These are phyloP conservation scores for Galerina marginata DNA, from an alignment of 768 basidiomycete genomes.

Conservation along the genomic window DNA sequence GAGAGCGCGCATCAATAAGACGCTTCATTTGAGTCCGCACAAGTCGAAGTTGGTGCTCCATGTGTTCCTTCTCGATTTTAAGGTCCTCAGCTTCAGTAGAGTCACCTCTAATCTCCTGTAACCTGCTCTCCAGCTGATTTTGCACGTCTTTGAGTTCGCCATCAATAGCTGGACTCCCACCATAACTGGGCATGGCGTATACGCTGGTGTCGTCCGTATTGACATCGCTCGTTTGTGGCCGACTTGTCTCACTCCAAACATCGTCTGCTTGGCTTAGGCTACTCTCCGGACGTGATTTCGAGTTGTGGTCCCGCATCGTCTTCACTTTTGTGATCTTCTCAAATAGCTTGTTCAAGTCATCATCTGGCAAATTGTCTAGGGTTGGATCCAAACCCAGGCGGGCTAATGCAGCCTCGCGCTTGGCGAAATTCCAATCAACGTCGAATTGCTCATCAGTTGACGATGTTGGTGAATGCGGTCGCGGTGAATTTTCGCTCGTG, in stretches of 20 bases:
- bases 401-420: constrained; percentile 90
- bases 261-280: constrained; percentile 88
- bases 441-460: constrained; percentile 69
- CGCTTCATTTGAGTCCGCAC: constrained; percentile 85
- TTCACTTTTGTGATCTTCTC: constrained; percentile 95
- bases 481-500: constrained; percentile 58
- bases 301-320: constrained; percentile 81
- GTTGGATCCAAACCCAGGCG: constrained; percentile 87
- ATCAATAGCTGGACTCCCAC: constrained; percentile 69
- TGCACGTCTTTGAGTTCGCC: constrained; percentile 74
- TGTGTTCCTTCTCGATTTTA: constrained; percentile 89
- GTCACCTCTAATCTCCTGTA: constrained; percentile 60
- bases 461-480: constrained; percentile 80
- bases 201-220: constrained; percentile 90
- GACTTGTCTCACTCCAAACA: constrained; percentile 88
- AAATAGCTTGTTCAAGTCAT: constrained; percentile 91
- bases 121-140: constrained; percentile 73
- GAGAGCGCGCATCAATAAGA: constrained; percentile 74
- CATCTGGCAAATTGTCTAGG: constrained; percentile 91
- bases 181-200: constrained; percentile 61
- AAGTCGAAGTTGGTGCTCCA: constrained; percentile 85
- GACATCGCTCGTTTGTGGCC: constrained; percentile 77
- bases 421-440: constrained; percentile 98
- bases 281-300: constrained; percentile 86
- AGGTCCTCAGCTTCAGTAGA: constrained; percentile 81